phyloP scores from a whole-genome alignment of 495 filamentous ascomycete species.

The Aspergillus asperescens region DNA sequence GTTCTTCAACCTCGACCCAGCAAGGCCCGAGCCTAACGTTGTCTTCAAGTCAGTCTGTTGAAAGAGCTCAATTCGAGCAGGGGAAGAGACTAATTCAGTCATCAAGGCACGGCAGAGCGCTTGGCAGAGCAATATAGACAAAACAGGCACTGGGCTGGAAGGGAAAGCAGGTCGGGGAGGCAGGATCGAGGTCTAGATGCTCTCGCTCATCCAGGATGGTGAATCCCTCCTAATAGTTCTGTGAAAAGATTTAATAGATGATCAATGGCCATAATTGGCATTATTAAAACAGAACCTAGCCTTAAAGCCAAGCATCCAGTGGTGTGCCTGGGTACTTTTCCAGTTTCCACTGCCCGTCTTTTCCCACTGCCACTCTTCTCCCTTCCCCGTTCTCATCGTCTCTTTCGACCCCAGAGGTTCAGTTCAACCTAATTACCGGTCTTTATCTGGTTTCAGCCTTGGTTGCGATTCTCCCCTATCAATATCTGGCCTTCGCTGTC shows the following conservation, averaged over 20 bases:
- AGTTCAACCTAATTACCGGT: conserved; percentile 6
- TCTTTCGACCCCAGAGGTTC: conserved; percentile 3
- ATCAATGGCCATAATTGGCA: conserved; percentile 1
- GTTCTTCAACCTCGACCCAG: too few species aligned
- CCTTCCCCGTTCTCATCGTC: conserved; percentile 6
- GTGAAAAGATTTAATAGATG: too few species aligned
- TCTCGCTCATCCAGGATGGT: too few species aligned
- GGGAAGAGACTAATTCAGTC: too few species aligned
- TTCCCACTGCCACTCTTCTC: conserved; percentile 12
- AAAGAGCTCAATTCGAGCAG: too few species aligned
- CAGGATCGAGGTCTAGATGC: too few species aligned
- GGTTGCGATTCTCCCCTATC: background rate
- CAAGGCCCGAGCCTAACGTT: too few species aligned
- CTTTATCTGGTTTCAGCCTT: conserved; percentile 2
- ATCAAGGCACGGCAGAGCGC: too few species aligned
- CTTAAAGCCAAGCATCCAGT: background rate
- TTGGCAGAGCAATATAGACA: conserved; percentile 4
- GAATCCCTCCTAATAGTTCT: too few species aligned
- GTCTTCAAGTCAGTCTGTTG: too few species aligned
- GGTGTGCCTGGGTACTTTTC: conserved; percentile 16
- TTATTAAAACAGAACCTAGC: background rate
- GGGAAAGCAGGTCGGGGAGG: too few species aligned
- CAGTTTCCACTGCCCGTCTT: conserved; percentile 12
- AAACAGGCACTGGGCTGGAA: background rate
- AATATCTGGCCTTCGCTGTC: background rate